Conservation (phyloP, 169 alveolate species). For the Theileria luwenshuni region DNA sequence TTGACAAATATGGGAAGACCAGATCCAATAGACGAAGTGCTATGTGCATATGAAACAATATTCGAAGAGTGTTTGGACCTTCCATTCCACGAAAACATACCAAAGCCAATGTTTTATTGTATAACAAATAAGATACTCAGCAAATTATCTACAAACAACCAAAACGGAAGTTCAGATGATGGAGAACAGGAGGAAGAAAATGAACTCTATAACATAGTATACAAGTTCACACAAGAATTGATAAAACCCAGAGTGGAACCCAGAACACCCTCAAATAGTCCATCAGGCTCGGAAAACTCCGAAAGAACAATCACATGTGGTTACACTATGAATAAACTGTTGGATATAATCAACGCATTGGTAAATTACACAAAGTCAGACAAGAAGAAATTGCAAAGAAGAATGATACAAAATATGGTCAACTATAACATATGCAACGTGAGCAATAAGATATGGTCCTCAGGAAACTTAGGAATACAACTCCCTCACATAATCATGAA, state of each 20-base stretch:
- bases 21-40: conserved; percentile 54
- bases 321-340: conserved; percentile 51
- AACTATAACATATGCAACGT: conserved; percentile 29
- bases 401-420: conserved; percentile 6
- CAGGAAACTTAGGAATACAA: conserved; percentile 33
- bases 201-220: conserved; percentile 19
- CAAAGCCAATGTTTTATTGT: conserved; percentile 53
- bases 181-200: neutral
- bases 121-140: conserved; percentile 39
- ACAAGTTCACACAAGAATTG: conserved; percentile 7
- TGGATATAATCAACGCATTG: conserved; percentile 43
- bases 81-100: conserved; percentile 62
- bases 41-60: conserved; percentile 60
- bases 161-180: conserved; percentile 6
- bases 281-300: neutral
- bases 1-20: conserved; percentile 63
- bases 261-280: neutral
- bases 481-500: conserved; percentile 45
- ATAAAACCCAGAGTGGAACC: neutral
- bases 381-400: neutral
- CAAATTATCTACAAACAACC: conserved; percentile 8
- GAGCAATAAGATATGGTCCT: conserved; percentile 20
- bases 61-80: conserved; percentile 68
- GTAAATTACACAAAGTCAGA: conserved; percentile 2
- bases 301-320: conserved; percentile 35